A percentile compares a stretch with the other conserved stretches of the same genome.
These are phyloP conservation scores for Trametes coccinea DNA, from an alignment of 768 basidiomycete species.

Conservation along the genomic window DNA sequence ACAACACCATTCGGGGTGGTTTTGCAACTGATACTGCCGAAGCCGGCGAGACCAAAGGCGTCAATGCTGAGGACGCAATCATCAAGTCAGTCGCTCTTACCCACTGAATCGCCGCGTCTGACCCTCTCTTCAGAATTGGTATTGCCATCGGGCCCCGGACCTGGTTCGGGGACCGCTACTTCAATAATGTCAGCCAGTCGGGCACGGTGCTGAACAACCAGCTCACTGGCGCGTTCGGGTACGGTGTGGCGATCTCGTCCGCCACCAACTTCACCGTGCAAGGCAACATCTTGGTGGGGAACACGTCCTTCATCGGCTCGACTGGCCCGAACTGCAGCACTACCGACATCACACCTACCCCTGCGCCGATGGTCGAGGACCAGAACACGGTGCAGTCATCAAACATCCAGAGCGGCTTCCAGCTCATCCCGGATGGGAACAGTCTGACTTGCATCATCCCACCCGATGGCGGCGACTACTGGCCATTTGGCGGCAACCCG, in stretches of 20 bases:
- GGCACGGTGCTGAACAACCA: constrained; percentile 59
- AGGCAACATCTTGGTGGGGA: constrained; percentile 60
- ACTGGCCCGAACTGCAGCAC: constrained; percentile 65
- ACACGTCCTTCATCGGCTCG: constrained; percentile 74
- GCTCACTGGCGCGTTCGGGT: constrained; percentile 70
- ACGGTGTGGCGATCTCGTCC: constrained; percentile 66
- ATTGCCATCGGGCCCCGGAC: constrained; percentile 76
- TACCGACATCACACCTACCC: constrained; percentile 48
- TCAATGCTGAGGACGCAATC: constrained; percentile 58
- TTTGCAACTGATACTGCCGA: constrained; percentile 53
- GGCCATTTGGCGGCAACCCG: constrained; percentile 67
- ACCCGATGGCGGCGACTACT: constrained; percentile 65
- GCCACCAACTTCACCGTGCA: constrained; percentile 67
- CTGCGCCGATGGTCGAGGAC: constrained; percentile 62
- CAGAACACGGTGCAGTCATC: constrained; percentile 40
- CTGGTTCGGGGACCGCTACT: constrained; percentile 67
- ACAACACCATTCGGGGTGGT: constrained; percentile 70
- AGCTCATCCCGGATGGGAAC: constrained; percentile 51
- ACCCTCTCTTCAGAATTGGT: constrained; percentile 54
- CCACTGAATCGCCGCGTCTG: neutral
- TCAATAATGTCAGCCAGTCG: constrained; percentile 53
- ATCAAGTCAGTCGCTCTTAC: constrained; percentile 57
- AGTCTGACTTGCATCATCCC: constrained; percentile 67
- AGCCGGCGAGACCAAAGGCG: constrained; percentile 47
- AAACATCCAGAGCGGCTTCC: constrained; percentile 55